phyloP scores from a whole-genome alignment of 2,329 filamentous ascomycete species.

The Lithohypha guttulata region DNA sequence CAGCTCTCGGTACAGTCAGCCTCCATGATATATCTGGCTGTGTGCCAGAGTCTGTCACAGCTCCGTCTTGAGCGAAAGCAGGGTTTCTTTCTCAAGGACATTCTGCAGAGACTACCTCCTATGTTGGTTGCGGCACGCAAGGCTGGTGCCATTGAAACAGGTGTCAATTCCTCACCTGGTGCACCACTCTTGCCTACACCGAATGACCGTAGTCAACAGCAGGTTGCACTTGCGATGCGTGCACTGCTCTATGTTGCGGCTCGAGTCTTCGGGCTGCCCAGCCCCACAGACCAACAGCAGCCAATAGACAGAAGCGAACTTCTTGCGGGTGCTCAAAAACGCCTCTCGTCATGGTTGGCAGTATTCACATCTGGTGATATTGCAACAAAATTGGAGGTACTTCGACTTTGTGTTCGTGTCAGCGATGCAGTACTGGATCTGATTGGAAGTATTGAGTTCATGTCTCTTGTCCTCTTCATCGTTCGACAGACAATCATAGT shows the following conservation, averaged over 20 bases:
- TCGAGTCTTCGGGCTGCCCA: constrained; percentile 33
- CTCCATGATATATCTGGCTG: constrained; percentile 47
- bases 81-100: constrained; percentile 75
- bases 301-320: background rate
- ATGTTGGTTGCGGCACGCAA: constrained; percentile 85
- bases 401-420: constrained; percentile 83
- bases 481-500: constrained; percentile 66
- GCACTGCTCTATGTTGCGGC: constrained; percentile 32
- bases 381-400: constrained; percentile 71
- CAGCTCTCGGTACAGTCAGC: background rate
- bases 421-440: constrained; percentile 91
- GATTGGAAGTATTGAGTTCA: constrained; percentile 76
- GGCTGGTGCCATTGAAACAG: constrained; percentile 86
- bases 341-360: constrained; percentile 34
- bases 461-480: constrained; percentile 69
- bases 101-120: constrained; percentile 70
- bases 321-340: constrained; percentile 13
- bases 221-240: constrained; percentile 30
- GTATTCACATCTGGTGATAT: constrained; percentile 58
- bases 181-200: constrained; percentile 58
- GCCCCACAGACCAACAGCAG: background rate
- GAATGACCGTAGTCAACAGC: constrained; percentile 13
- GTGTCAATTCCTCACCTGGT: constrained; percentile 85
- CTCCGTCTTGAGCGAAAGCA: constrained; percentile 81
- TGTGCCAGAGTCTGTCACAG: constrained; percentile 71